Base-by-base conservation (phyloP, 2,329 filamentous ascomycete species). In the Fulvia fulva region DNA sequence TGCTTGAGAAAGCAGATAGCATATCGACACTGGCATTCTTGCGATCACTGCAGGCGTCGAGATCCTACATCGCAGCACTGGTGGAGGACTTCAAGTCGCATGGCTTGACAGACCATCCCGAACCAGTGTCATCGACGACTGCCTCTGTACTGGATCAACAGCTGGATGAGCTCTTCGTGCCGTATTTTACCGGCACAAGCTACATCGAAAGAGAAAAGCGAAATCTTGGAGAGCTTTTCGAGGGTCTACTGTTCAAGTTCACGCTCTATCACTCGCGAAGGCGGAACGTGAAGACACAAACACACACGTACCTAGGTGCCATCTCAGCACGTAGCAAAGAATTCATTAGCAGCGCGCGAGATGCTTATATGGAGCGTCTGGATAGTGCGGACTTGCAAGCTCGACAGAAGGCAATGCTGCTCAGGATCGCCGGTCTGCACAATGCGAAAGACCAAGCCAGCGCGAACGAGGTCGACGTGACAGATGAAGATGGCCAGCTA, bases 81-180 rank as follows among this genome's bases (percentile, higher is more conserved):
- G 87, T 97, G 7, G 94, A 99, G 68, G 94, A 97, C 63, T 78
- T 99, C 54, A 99, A 99, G 74, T 81, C 89, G 0, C 95, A 99
- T 69, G 94, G 95, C 4, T 78, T 99, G 65, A 97, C 93, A 4
- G 95, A 99, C 70, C 89, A 97, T 68, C 94, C 94, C 0, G 94
- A 97, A 67, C 87, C 91, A 0, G 91, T 90, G 55, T 94, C 92
- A 1, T 87, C 90, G 0, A 89, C 93, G 67, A 95, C 91, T 28
- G 85, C 92, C 1, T 85, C 83, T 21, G 76, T 84, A 1, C 75
- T 87, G 80, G 80, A 96, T 81, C 73, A 87, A 67, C 85, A 87
- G 65, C 75, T 87, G 22, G 85, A 87, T 61, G 85, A 87, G 59
- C 75, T 87, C 1, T 87, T 87, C 65, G 82, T 87, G 3, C 84